phyloP scores from a whole-genome alignment of 805 yeast species.

The Wickerhamiella australiensis region DNA sequence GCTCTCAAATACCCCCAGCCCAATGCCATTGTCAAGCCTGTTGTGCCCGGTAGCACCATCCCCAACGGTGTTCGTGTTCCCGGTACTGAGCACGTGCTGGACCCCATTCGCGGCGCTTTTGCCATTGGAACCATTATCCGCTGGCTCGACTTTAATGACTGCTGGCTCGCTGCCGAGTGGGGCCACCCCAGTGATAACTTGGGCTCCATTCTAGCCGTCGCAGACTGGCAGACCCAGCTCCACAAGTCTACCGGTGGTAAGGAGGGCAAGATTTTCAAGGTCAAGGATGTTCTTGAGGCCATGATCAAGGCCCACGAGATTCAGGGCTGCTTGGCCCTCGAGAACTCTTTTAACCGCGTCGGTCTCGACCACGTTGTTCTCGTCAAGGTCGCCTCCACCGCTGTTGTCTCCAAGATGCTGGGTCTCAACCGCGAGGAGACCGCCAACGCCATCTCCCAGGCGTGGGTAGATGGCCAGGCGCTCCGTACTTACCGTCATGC shows the following conservation, averaged over 20 bases:
- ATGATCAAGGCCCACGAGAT: conserved; percentile 56
- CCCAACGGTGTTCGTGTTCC: conserved; percentile 45
- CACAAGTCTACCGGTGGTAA: conserved; percentile 31
- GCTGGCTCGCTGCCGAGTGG: conserved; percentile 63
- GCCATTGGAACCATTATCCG: conserved; percentile 45
- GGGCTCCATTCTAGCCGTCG: conserved; percentile 48
- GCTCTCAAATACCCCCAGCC: conserved; percentile 44
- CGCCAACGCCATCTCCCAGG: conserved; percentile 44
- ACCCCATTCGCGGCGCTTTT: conserved; percentile 49
- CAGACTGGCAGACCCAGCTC: conserved; percentile 42
- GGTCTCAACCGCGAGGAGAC: conserved; percentile 42
- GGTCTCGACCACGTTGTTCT: conserved; percentile 50
- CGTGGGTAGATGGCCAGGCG: conserved; percentile 49
- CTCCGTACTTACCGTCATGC: conserved; percentile 53
- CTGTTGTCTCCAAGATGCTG: conserved; percentile 45
- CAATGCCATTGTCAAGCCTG: conserved; percentile 39
- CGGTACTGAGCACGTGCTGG: conserved; percentile 40
- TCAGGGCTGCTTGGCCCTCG: conserved; percentile 47
- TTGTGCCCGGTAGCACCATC: conserved; percentile 44
- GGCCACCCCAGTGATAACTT: conserved; percentile 54
- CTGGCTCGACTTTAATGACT: conserved; percentile 52
- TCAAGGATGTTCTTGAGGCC: conserved; percentile 40
- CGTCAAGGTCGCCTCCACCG: conserved; percentile 50
- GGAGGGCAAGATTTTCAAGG: conserved; percentile 35
- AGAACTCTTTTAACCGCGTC: conserved; percentile 47